Percentiles rank a stretch among this genome's conserved stretches.
Evolutionary conservation across 257 asterid species (phyloP).

Genomic region (Solanum rostratum): DNA sequence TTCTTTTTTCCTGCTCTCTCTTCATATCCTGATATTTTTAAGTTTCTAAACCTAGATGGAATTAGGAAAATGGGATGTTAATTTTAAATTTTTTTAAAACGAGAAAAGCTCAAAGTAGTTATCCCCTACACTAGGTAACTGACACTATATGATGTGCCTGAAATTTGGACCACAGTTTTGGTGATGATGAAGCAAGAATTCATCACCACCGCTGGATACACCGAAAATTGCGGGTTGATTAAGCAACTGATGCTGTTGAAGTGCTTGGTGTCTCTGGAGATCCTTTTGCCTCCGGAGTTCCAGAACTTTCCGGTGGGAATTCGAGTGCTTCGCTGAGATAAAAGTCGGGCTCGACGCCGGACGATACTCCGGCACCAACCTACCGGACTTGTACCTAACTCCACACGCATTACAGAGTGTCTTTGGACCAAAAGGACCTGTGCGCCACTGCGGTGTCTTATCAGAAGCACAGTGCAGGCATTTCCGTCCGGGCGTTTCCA

Average conservation of each 20-base stretch:
- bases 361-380: conserved; percentile 93
- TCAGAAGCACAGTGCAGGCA: conserved; percentile 95
- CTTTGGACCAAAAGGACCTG: conserved; percentile 96
- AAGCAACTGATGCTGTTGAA: conserved; percentile 36
- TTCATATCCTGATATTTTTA: conserved; percentile 12
- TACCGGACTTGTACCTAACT: conserved; percentile 89
- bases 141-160: conserved; percentile 58
- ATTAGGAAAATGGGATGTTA: conserved; percentile 30
- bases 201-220: conserved; percentile 62
- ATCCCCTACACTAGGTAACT: not conserved
- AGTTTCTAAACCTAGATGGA: conserved; percentile 15
- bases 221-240: conserved; percentile 57
- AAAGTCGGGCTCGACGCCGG: conserved; percentile 97
- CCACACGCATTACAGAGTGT: conserved; percentile 98
- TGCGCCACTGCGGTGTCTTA: conserved; percentile 96
- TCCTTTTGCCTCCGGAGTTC: conserved; percentile 94
- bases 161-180: conserved; percentile 51
- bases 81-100: not conserved
- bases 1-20: not conserved
- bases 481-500: conserved; percentile 49
- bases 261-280: conserved; percentile 27
- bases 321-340: conserved; percentile 65
- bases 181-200: conserved; percentile 59
- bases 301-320: conserved; percentile 92
- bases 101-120: not conserved